Percentiles rank a stretch among this genome's conserved stretches.
Conservation (phyloP, 2,329 filamentous ascomycete species). For the Paecilomyces sp. region DNA sequence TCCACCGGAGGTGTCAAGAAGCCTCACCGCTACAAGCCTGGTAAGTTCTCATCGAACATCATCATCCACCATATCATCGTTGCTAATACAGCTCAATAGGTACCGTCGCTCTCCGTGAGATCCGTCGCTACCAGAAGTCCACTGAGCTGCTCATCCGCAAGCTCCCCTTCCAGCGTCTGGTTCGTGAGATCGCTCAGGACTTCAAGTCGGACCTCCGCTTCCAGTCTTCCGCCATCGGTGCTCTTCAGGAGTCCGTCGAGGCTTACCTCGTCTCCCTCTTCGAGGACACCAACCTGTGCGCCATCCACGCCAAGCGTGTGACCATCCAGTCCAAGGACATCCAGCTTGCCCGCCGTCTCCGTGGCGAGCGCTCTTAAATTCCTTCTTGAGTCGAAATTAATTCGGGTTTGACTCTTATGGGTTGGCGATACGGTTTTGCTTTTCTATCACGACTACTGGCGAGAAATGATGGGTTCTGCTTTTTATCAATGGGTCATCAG, state of each 20-base stretch:
- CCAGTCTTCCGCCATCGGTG: constrained; percentile 96
- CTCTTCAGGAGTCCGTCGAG: constrained; percentile 96
- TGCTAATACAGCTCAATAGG: constrained; percentile 35
- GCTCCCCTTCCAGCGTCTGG: constrained; percentile 94
- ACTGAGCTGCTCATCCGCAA: constrained; percentile 95
- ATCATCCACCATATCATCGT: constrained; percentile 1
- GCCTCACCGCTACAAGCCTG: constrained; percentile 84
- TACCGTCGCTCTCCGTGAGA: constrained; percentile 97
- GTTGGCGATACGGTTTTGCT: constrained; percentile 31
- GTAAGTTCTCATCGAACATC: constrained; percentile 32
- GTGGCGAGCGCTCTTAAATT: constrained; percentile 77
- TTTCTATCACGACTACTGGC: constrained; percentile 34
- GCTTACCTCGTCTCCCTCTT: constrained; percentile 98
- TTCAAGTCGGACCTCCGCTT: constrained; percentile 95
- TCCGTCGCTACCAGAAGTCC: constrained; percentile 95
- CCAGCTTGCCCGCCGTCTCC: constrained; percentile 89
- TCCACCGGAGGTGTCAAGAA: constrained; percentile 97
- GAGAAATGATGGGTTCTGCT: constrained; percentile 37
- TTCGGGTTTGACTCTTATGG: constrained; percentile 24
- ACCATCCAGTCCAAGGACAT: constrained; percentile 95
- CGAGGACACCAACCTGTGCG: constrained; percentile 96
- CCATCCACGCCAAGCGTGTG: constrained; percentile 98
- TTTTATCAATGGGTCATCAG: constrained; percentile 32
- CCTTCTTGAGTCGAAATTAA: constrained; percentile 18
- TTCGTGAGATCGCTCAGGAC: constrained; percentile 93